Evolutionary conservation across 2,329 filamentous ascomycete species (phyloP), one percentile per base, ranked within the genome.

Genomic region (Verticillium tricorpus): DNA sequence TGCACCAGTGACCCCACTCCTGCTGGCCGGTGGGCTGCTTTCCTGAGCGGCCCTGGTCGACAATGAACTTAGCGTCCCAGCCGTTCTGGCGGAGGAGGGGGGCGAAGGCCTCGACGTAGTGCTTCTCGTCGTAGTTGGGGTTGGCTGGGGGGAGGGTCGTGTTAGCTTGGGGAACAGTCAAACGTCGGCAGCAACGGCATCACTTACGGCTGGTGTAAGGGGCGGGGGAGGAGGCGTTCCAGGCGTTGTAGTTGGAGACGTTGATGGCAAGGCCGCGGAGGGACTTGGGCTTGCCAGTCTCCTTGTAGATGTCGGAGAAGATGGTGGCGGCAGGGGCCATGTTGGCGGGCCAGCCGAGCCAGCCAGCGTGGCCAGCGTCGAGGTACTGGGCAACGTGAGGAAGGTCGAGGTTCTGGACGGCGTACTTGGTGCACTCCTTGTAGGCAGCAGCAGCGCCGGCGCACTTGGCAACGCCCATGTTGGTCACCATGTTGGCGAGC

Each of bases 1-100:
- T 90, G 78, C 87, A 90, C 87, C 88, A 90, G 70, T 89, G 80
- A 52, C 86, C 87, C 85, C 86, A 88, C 60, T 78, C 73, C 61
- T 77, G 56, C 72, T 89, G 86, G 60, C 85, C 85, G 22, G 85
- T 87, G 60, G 83, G 87, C 66, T 89, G 86, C 68, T 82, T 82
- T 45, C 77, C 77, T n/a, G 72, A 77, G 57, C 88, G 86, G 63
- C 81, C 77, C 55, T 80, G 78, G 66, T 82, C 81, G 11, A 78
- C 74, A 67, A 84, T 79, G 72, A 83, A 82, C 67, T 79, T 74
- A 11, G 76, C 78, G 45, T 74, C 69, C 74, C 76, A 82, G 63
- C 80, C 80, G 32, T 71, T 66, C 0, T 77, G 70, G 2, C 79
- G 76, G 35, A 91, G 83, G 28, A 88, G 83, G 6, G 85, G 81